These are phyloP conservation scores for Skeletonema costatum DNA, from an alignment of 108 stramenopile genomes.

Conservation along the genomic window DNA sequence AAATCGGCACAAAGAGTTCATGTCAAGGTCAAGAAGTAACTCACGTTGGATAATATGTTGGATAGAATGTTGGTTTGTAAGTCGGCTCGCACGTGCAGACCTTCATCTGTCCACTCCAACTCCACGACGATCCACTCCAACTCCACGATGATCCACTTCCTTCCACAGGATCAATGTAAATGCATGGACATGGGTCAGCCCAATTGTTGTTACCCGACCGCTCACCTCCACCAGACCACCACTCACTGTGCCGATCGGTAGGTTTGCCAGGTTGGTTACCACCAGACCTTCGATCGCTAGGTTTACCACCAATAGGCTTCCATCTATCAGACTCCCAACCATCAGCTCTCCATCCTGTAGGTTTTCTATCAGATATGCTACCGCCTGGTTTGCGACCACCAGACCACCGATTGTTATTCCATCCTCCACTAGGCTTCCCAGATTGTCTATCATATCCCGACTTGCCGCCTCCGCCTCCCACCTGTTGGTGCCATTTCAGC, in stretches of 20 bases:
- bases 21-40: neutral
- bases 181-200: neutral
- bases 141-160: neutral
- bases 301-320: neutral
- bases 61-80: neutral
- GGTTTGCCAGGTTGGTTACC: neutral
- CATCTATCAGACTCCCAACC: neutral
- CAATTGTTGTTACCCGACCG: neutral
- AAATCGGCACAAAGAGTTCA: neutral
- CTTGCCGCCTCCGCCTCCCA: neutral
- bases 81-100: constrained; percentile 7
- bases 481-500: neutral
- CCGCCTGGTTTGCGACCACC: neutral
- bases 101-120: neutral
- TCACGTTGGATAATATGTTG: constrained; percentile 2
- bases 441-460: neutral
- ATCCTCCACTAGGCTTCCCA: neutral
- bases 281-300: neutral
- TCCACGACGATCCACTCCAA: neutral
- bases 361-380: neutral
- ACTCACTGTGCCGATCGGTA: neutral
- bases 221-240: neutral
- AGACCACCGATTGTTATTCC: neutral
- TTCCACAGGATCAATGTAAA: neutral
- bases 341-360: neutral